A percentile compares a stretch with the other conserved stretches of the same genome.
These are phyloP conservation scores for Crucibulum laeve DNA, from an alignment of 768 basidiomycete genomes.

Conservation along the genomic window DNA sequence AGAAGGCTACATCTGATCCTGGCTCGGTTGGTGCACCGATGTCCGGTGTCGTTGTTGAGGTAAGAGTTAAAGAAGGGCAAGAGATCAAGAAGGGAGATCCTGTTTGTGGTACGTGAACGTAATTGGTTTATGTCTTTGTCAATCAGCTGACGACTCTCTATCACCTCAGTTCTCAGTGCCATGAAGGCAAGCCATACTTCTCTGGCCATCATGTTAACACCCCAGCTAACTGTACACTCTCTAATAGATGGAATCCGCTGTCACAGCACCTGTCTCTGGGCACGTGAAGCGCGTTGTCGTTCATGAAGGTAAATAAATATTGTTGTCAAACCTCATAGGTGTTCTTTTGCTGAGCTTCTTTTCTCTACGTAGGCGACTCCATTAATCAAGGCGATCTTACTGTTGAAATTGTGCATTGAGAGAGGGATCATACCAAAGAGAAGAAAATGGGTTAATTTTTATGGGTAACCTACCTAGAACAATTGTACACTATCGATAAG, in stretches of 20 bases:
- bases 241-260: conserved; percentile 91
- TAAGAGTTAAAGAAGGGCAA: conserved; percentile 95
- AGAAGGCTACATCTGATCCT: conserved; percentile 90
- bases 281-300: conserved; percentile 93
- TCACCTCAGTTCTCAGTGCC: conserved; percentile 75
- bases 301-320: conserved; percentile 59
- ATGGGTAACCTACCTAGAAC: conserved; percentile 10
- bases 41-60: conserved; percentile 98
- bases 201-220: background rate
- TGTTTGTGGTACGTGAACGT: conserved; percentile 66
- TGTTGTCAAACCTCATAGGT: background rate
- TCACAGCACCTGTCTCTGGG: conserved; percentile 94
- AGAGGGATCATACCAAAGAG: conserved; percentile 6
- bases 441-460: too few species aligned
- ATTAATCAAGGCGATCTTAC: conserved; percentile 92
- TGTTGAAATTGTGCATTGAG: conserved; percentile 79
- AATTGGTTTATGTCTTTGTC: background rate
- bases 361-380: conserved; percentile 64
- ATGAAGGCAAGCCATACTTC: conserved; percentile 75
- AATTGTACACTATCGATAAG: conserved; percentile 3
- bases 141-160: conserved; percentile 13
- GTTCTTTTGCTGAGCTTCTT: conserved; percentile 4
- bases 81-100: conserved; percentile 99
- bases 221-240: conserved; percentile 10
- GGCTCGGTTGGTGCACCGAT: conserved; percentile 97